Base-by-base conservation (phyloP, 345 rosid genomes). In the Populus alba region DNA sequence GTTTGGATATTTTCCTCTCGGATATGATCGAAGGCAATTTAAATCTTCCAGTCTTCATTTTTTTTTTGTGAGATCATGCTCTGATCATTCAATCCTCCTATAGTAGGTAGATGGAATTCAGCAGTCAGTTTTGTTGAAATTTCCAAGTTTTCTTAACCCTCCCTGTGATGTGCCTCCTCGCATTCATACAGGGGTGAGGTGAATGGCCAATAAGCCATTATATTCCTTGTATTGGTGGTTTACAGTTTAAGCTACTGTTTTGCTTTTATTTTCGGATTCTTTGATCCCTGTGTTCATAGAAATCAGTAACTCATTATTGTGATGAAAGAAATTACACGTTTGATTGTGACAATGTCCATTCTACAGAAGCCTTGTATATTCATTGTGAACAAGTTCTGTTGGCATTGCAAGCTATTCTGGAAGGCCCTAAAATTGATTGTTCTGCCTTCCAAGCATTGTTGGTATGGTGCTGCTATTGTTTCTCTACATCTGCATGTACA, bases 51-150 rank as follows among this genome's bases (percentile, higher is more conserved):
- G 76, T 65, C 33, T 35, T 66, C 73, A 47, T 66, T 55, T 65
- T 75, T 65, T 75, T n/a, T 66, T 70, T 29, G 41, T 63, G 75
- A 74, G 63, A 49, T 70, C 66, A 65, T 76, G 61, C 31, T 80
- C 62, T 39, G 4, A 49, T 49, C 75, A 43, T 72, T 76, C 43
- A 45, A 57, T 72, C 75, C 66, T 20, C 25, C 45, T 73, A 49
- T n/a, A 43, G 31, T 57, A 35, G 75, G 81, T 59, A 22, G 66
- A 13, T 31, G 70, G 75, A 69, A 27, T 51, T 31, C 70, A 37
- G 25, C 29, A 3, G 62, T 35, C 20, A 41, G 55, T 22, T 75
- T 49, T 73, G 75, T 71, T 71, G 3, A 73, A 75, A 75, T 73
- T 77, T 68, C 70, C 22, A 47, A 77, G 70, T 71, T 74, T 63